Evolutionary conservation across 345 rosid genomes (phyloP), one percentile per base, ranked within the genome.

Genomic region (Kernera saxatilis): DNA sequence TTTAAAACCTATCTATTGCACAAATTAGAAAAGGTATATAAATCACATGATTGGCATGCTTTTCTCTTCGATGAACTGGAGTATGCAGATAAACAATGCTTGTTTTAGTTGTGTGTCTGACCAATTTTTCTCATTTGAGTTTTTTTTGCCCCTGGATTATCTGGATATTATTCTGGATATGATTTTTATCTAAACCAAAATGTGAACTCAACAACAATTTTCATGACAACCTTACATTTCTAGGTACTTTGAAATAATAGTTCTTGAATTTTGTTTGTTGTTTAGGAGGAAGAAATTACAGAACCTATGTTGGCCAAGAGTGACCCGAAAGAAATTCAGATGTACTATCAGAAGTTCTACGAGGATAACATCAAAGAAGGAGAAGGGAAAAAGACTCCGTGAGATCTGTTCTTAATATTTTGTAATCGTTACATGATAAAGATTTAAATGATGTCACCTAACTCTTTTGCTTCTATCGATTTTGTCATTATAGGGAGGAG

Each of bases 1-100:
- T 95, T 89, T 67, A 95, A 90, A 90, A 92, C 98, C 44, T 87
- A 88, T 75, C 73, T 95, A 45, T 75, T 92, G 77, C 93, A 88
- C 63, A 85, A 74, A 73, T 86, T 95, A 56, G 93, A 92, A 81
- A 81, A 33, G 96, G 99, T 94, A 85, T 27, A 57, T 5, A 36
- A 5, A 50, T 46, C 33, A 18, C 35, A 18, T 41, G 64, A 43
- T 41, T 71, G 12, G 4, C 6, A 15, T 50, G 4, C 18, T 59
- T 26, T 41, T 32, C 55, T 35, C 21, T 46, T 57, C 5, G 6
- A 17, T 72, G 35, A 40, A 23, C 36, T 72, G 3, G 39, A 13
- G 14, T 25, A 13, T 29, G 49, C 52, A 43, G 45, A 39, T 64
- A 1, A 63, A 33, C 6, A 43, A 22, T 27, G 51, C 17, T 60